These are phyloP conservation scores for Aureobasidium sp. DNA, from an alignment of 2,329 filamentous ascomycete genomes.

Conservation along the genomic window DNA sequence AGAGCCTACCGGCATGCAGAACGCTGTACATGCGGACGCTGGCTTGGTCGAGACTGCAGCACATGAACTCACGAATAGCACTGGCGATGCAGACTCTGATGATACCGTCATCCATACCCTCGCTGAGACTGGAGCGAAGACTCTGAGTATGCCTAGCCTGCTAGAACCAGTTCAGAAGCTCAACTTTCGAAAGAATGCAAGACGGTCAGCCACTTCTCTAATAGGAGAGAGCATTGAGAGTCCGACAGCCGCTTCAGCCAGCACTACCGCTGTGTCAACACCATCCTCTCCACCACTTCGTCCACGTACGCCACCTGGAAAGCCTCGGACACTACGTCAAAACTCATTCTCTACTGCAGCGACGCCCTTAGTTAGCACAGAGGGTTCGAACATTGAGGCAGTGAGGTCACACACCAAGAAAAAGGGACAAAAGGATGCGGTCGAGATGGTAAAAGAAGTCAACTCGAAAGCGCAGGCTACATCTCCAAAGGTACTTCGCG, in stretches of 20 bases:
- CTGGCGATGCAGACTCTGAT: constrained; percentile 6
- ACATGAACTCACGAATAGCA: constrained; percentile 1
- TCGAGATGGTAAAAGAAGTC: constrained; percentile 30
- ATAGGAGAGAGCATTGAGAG: constrained; percentile 22
- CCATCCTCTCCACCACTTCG: constrained; percentile 15
- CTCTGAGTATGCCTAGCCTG: constrained; percentile 22
- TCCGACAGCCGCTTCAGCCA: constrained; percentile 17
- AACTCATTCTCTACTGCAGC: constrained; percentile 57
- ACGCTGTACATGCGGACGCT: neutral
- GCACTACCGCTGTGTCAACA: neutral
- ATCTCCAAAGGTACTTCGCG: neutral
- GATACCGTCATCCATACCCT: constrained; percentile 8
- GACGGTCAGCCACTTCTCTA: constrained; percentile 21
- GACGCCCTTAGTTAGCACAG: constrained; percentile 60
- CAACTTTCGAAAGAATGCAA: constrained; percentile 16
- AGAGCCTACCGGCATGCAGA: constrained; percentile 10
- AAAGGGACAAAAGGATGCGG: constrained; percentile 53
- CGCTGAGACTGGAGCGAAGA: constrained; percentile 17
- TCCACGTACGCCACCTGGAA: constrained; percentile 29
- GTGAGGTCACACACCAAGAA: constrained; percentile 40
- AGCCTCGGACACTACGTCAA: constrained; percentile 53
- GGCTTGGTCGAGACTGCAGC: constrained; percentile 2
- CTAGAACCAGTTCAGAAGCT: constrained; percentile 14
- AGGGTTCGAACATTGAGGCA: constrained; percentile 58
- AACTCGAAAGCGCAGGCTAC: constrained; percentile 12